Conservation (phyloP, 441 rosid genomes). For the Gossypium schwendimanii region DNA sequence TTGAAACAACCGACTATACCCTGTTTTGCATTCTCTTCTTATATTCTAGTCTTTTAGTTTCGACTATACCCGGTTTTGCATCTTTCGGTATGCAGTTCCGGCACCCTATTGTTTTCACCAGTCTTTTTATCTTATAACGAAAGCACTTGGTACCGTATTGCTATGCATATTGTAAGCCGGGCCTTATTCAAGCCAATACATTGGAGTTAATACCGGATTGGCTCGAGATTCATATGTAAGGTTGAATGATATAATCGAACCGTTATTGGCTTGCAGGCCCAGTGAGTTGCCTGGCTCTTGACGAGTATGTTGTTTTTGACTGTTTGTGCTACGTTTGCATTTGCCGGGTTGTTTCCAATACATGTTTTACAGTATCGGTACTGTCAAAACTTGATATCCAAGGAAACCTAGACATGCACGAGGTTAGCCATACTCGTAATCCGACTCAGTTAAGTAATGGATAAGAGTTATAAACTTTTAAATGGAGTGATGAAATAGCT, state of each 20-base stretch:
- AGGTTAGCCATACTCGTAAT: neutral
- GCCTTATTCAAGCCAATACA: neutral
- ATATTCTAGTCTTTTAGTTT: neutral
- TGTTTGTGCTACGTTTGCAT: neutral
- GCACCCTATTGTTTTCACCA: neutral
- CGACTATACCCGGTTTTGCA: neutral
- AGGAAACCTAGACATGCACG: neutral
- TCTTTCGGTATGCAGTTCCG: neutral
- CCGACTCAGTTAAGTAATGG: neutral
- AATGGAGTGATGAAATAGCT: neutral
- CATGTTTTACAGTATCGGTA: neutral
- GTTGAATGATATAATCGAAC: neutral
- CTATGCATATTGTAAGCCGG: neutral
- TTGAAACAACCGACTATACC: neutral
- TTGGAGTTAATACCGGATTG: neutral
- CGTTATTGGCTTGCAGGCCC: neutral
- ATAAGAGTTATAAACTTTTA: neutral
- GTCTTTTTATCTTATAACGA: neutral
- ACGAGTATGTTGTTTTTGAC: neutral
- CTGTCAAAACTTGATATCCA: neutral
- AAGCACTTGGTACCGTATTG: neutral
- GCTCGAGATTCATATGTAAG: neutral
- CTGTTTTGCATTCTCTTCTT: too few relatives aligned
- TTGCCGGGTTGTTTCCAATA: neutral
- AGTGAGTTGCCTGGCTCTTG: neutral